Evolutionary conservation across 306 rosid genomes (phyloP).

Genomic region (Argentina anserina): DNA sequence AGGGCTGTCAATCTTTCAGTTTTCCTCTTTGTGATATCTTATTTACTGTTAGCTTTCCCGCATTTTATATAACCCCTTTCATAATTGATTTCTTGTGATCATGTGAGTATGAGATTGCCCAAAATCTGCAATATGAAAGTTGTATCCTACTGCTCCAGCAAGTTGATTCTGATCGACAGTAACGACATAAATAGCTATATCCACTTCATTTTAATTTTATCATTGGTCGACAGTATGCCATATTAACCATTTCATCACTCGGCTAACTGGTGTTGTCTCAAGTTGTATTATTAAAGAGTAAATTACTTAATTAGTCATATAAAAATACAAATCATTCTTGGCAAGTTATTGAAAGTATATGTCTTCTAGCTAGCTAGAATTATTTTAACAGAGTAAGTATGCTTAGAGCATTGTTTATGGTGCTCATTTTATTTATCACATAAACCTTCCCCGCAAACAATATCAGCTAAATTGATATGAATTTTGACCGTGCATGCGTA

Average conservation of each 20-base stretch:
- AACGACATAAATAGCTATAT: background rate
- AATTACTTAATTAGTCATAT: background rate
- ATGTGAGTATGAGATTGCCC: background rate
- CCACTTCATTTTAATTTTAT: background rate
- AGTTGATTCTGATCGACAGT: constrained; percentile 15
- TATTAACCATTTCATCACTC: background rate
- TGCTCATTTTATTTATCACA: background rate
- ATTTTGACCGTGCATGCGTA: background rate
- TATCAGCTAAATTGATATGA: background rate
- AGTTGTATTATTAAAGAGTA: constrained; percentile 1
- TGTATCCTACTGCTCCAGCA: constrained; percentile 15
- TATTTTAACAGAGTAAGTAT: background rate
- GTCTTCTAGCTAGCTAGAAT: background rate
- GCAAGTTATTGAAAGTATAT: background rate
- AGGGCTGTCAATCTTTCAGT: background rate
- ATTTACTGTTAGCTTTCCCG: background rate
- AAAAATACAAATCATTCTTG: background rate
- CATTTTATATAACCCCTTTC: background rate
- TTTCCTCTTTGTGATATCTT: background rate
- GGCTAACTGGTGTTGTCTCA: background rate
- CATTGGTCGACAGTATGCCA: no score
- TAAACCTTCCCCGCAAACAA: background rate
- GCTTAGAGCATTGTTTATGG: background rate
- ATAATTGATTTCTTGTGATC: background rate
- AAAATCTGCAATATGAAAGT: background rate